Evolutionary conservation across 306 rosid genomes (phyloP), one percentile per base, ranked within the genome.

Genomic region (Neltuma alba): DNA sequence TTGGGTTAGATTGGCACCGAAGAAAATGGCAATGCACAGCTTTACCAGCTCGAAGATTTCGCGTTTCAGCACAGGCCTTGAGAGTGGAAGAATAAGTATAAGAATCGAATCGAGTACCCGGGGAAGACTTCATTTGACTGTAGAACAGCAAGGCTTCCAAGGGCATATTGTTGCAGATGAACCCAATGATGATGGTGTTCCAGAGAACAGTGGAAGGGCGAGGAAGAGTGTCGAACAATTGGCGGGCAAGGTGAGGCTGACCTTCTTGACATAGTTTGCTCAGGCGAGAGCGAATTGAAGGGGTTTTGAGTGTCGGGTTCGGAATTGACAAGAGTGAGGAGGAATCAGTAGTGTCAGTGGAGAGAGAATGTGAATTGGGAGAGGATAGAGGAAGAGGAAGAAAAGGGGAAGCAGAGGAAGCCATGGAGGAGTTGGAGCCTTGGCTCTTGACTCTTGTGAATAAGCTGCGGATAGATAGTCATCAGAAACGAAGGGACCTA

Each of bases 101-200:
- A 27, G 64, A 58, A 81, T 90, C 97, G 47, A 80, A 85, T 25
- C 71, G 82, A 36, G 83, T 82, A 13, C 1, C 5, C 0, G 90
- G 87, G 38, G 86, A 80, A 33, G 88, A 84, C 79, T 81, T 90
- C 98, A 94, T 94, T 34, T 72, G 84, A 14, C 83, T n/a, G 74
- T 91, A 92, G 75, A 94, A 54, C 38, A 77, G 65, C 27, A 94
- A 86, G 33, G 94, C 94, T 63, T 94, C 87, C 12, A 70, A 75
- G 21, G 98, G 97, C 75, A 92, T 72, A 82, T 86, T 86, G 87
- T 94, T 94, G 81, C 88, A 91, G 83, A 92, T 81, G 83, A 92
- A 86, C 8, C 97, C 98, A 30, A 92, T 92, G 82, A 92, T 91
- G 44, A 94, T 86, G 3, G 98, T 85, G 79, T 94, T 94, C 96